A percentile compares a stretch with the other conserved stretches of the same genome.
Conservation (phyloP, 83 land plant species). For the Thuja plicata region DNA sequence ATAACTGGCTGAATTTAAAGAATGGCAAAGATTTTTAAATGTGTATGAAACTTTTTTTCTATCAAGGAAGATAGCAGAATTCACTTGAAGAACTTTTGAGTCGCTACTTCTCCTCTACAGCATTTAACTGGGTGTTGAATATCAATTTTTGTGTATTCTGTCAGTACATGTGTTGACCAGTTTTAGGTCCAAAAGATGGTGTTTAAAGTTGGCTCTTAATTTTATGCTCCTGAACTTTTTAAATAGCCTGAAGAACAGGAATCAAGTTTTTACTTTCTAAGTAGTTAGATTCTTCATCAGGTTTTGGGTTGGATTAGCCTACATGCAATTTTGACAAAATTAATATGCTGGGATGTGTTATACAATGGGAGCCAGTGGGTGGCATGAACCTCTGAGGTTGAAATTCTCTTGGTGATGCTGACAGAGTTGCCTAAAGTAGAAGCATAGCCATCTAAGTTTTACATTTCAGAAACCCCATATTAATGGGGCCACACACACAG, state of each 20-base stretch:
- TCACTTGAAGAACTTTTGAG: background rate
- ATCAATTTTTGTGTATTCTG: background rate
- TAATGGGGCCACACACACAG: too few relatives aligned
- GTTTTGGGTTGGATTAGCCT: background rate
- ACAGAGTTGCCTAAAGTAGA: too few relatives aligned
- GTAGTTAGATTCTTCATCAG: background rate
- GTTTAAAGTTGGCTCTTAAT: background rate
- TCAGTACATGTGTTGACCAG: background rate
- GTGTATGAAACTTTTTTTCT: background rate
- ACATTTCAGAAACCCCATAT: too few relatives aligned
- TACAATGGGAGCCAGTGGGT: too few relatives aligned
- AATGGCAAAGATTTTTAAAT: background rate
- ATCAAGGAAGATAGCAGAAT: conserved; percentile 6
- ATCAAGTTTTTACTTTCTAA: too few relatives aligned
- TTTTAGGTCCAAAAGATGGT: background rate
- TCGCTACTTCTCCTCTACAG: background rate
- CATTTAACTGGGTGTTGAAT: background rate
- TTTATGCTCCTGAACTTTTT: too few relatives aligned
- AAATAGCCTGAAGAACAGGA: background rate
- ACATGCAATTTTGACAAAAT: background rate
- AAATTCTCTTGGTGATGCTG: too few relatives aligned
- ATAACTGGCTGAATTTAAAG: background rate
- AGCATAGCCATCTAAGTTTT: too few relatives aligned
- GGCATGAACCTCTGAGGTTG: too few relatives aligned
- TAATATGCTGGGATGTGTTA: background rate